phyloP scores from a whole-genome alignment of 306 rosid species.

The Rosa chinensis region DNA sequence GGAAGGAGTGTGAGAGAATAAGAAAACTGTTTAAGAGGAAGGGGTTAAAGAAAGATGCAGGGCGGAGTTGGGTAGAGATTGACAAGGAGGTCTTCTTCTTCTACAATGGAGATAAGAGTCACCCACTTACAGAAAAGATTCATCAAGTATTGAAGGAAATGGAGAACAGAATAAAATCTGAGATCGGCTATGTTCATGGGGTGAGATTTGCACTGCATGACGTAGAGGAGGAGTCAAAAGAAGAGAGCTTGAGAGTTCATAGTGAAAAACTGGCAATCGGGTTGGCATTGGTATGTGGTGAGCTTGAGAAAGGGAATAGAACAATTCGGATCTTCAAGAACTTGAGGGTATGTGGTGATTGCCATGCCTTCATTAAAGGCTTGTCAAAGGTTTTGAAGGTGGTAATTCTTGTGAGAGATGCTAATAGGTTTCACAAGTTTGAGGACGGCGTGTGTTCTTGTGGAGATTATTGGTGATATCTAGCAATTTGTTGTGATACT shows the following conservation, averaged over 20 bases:
- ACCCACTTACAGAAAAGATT: constrained; percentile 49
- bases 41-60: constrained; percentile 60
- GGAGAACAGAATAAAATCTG: constrained; percentile 55
- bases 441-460: constrained; percentile 57
- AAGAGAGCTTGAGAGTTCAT: constrained; percentile 62
- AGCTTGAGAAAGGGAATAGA: constrained; percentile 24
- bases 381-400: constrained; percentile 50
- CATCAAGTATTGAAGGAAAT: constrained; percentile 46
- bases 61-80: constrained; percentile 69
- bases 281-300: constrained; percentile 49
- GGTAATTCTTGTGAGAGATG: constrained; percentile 54
- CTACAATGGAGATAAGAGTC: constrained; percentile 50
- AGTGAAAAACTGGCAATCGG: constrained; percentile 74
- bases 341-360: constrained; percentile 62
- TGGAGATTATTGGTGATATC: constrained; percentile 59
- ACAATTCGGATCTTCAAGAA: constrained; percentile 56
- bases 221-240: constrained; percentile 65
- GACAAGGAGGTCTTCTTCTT: constrained; percentile 57
- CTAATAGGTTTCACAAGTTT: constrained; percentile 64
- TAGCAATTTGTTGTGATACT: not conserved
- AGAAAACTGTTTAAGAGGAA: constrained; percentile 45
- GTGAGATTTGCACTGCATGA: constrained; percentile 52
- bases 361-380: constrained; percentile 53
- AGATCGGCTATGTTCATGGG: constrained; percentile 48
- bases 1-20: constrained; percentile 60